phyloP scores from a whole-genome alignment of 2,329 filamentous ascomycete species.

The Phoma sp. region DNA sequence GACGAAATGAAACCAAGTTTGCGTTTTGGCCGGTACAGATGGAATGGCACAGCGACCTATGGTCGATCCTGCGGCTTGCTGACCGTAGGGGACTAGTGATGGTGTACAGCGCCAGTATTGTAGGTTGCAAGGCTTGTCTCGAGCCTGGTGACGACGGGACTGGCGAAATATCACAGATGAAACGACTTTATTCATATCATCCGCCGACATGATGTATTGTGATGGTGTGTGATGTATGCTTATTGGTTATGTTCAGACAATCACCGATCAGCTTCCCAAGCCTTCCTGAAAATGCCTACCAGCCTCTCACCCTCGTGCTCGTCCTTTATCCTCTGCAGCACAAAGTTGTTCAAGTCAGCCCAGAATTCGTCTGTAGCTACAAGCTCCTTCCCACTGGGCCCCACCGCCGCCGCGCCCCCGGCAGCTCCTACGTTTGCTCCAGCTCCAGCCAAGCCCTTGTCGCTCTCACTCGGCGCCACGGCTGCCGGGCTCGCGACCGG shows the following conservation, averaged over 20 bases:
- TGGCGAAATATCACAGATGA: conserved; percentile 33
- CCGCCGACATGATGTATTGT: conserved; percentile 11
- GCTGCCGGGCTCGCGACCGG: conserved; percentile 56
- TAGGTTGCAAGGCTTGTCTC: conserved; percentile 21
- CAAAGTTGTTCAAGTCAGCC: conserved; percentile 80
- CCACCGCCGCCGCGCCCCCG: conserved; percentile 54
- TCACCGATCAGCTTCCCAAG: conserved; percentile 63
- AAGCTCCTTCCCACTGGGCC: conserved; percentile 64
- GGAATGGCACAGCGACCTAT: conserved; percentile 14
- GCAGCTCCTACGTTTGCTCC: conserved; percentile 23
- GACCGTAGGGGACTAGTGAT: conserved; percentile 6
- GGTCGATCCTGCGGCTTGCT: background rate
- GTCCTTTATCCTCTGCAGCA: conserved; percentile 80
- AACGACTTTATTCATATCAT: conserved; percentile 25
- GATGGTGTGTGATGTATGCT: background rate
- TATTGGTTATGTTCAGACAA: background rate
- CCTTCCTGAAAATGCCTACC: conserved; percentile 70
- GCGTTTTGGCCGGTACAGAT: conserved; percentile 21
- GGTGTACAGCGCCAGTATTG: conserved; percentile 18
- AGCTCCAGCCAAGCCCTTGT: conserved; percentile 45
- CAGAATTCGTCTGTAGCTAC: conserved; percentile 80
- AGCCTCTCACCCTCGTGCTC: conserved; percentile 68
- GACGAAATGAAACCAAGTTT: conserved; percentile 27
- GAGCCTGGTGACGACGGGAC: conserved; percentile 24
- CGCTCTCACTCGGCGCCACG: conserved; percentile 61